phyloP scores from a whole-genome alignment of 345 rosid species.

The Euphorbia lathyris region DNA sequence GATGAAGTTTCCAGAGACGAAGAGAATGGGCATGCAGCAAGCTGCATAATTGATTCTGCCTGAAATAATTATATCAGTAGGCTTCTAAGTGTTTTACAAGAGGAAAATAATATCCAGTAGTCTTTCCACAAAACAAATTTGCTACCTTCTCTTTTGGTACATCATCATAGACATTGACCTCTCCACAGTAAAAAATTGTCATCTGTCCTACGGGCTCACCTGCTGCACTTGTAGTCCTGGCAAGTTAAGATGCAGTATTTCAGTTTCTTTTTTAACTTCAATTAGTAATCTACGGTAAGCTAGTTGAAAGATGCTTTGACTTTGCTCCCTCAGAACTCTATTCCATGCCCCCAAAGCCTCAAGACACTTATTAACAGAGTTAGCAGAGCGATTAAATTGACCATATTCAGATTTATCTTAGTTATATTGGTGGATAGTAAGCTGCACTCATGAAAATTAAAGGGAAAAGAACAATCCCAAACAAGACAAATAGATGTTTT shows the following conservation, averaged over 20 bases:
- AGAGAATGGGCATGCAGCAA: constrained; percentile 33
- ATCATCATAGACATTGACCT: constrained; percentile 42
- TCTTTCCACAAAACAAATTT: constrained; percentile 9
- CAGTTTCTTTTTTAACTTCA: constrained; percentile 20
- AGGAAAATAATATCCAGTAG: not conserved
- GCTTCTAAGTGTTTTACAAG: not conserved
- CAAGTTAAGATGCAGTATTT: constrained; percentile 15
- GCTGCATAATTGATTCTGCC: constrained; percentile 41
- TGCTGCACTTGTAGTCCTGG: constrained; percentile 23
- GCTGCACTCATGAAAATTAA: not conserved
- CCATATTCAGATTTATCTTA: not conserved
- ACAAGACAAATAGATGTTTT: not conserved
- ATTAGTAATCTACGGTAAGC: not conserved
- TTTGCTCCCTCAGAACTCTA: too few relatives aligned
- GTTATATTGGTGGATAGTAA: not conserved
- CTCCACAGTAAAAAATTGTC: constrained; percentile 43
- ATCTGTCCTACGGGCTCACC: constrained; percentile 33
- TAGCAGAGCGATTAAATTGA: constrained; percentile 2
- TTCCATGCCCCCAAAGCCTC: too few relatives aligned
- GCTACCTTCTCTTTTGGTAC: constrained; percentile 37
- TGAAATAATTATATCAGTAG: constrained; percentile 23
- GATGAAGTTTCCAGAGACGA: constrained; percentile 23
- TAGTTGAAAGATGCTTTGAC: not conserved
- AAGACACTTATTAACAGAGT: constrained; percentile 1
- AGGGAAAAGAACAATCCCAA: too few relatives aligned